Evolutionary conservation across 768 basidiomycete genomes (phyloP), one percentile per base, ranked within the genome.

Genomic region (Hygrocybe coccinea): DNA sequence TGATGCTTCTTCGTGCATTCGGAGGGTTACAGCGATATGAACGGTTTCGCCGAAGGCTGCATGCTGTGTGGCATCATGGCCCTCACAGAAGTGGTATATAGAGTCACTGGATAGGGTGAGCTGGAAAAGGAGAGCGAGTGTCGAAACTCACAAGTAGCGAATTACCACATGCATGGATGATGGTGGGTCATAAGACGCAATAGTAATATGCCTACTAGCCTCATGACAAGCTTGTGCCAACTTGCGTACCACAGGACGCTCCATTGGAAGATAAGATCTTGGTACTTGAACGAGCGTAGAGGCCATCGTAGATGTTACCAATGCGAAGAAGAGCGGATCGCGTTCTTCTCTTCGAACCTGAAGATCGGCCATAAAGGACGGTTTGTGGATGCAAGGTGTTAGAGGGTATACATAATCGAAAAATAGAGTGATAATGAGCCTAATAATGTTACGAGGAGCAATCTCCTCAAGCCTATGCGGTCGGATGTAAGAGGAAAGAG

Each of bases 331-430:
- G 37, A 95, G 81, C 24, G 91, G 91, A 63, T 95, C 89, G 17
- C 83, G 81, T 65, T 94, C 91, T 71, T 95, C 93, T 56, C 90
- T 72, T 41, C 81, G 82, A 0, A 83, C 76, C 59, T 86, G 83
- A 29, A 97, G 75, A 71, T 93, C 93, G n/a, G 89, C 86, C 83
- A 92, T 86, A 68, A 94, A 94, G 1, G 88, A 89, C 24, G 91
- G 91, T 65, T 88, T 89, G 73, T 97, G 94, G 43, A 97, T 74
- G 68, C 89, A 92, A 5, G 93, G 93, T 8, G 90, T 95, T 33
- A 95, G 78, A 8, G 90, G 88, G 69, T 93, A 93, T 47, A 95
- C 90, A 66, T 91, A 95, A 68, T 95, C 93, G 67, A 95, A 95
- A 74, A 92, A 97, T 11, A 95, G 81, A 37, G 86, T 80, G 59